Conservation (phyloP, 2,329 filamentous ascomycete genomes). For the Ceratocystiopsis sp. region DNA sequence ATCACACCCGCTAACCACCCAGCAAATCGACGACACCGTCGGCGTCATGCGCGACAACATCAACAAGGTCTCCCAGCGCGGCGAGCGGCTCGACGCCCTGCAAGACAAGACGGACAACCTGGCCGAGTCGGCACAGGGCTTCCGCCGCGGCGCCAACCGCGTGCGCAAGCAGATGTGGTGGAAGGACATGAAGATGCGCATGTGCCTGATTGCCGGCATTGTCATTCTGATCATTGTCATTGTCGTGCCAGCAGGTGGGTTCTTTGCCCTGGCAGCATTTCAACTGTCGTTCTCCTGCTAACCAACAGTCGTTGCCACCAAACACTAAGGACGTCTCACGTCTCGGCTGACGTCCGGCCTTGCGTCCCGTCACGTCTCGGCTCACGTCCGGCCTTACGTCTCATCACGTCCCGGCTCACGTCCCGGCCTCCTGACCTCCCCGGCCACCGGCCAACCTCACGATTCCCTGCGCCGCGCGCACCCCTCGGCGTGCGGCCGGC, state of each 20-base stretch:
- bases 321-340: no score
- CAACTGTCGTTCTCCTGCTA: no score
- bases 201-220: constrained; percentile 83
- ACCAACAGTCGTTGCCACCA: constrained; percentile 9
- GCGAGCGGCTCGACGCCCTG: constrained; percentile 70
- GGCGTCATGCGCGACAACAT: constrained; percentile 95
- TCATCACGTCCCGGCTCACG: no score
- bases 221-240: constrained; percentile 86
- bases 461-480: no score
- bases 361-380: no score
- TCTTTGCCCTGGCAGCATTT: no score
- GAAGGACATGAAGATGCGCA: constrained; percentile 99
- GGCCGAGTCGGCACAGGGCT: constrained; percentile 81
- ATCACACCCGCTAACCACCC: not conserved
- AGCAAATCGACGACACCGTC: constrained; percentile 98
- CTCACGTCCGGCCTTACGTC: no score
- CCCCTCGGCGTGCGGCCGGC: no score
- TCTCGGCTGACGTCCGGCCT: no score
- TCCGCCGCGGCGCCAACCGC: constrained; percentile 88
- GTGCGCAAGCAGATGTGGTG: constrained; percentile 99
- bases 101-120: constrained; percentile 94
- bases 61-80: constrained; percentile 88
- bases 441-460: no score
- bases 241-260: constrained; percentile 83
- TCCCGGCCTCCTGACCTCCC: no score